Conservation (phyloP, 1,139 yeast species). For the Yamadazyma trypodendri region DNA sequence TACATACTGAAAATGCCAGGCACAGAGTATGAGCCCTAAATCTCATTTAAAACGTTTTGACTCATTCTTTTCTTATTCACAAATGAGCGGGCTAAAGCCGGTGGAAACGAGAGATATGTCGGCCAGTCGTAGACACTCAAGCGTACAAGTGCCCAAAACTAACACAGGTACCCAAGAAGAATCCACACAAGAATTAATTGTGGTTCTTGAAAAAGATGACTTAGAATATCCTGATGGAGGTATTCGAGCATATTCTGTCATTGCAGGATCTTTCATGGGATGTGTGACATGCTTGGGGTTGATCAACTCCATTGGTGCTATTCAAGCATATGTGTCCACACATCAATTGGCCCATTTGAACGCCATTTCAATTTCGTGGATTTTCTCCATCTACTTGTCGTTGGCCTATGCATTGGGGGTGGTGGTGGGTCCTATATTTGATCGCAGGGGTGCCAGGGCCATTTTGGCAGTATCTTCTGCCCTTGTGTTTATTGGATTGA, state of each 20-base stretch:
- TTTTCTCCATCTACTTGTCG: conserved; percentile 36
- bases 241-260: conserved; percentile 52
- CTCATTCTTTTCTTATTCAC: neutral
- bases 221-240: conserved; percentile 64
- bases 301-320: conserved; percentile 58
- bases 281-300: conserved; percentile 58
- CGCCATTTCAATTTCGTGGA: conserved; percentile 46
- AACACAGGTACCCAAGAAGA: neutral
- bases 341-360: conserved; percentile 48
- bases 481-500: conserved; percentile 31
- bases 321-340: conserved; percentile 56
- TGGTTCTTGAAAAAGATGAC: conserved; percentile 7
- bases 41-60: neutral
- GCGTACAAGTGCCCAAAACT: neutral
- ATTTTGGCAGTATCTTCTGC: conserved; percentile 27
- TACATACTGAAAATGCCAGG: too few relatives aligned
- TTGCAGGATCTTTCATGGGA: conserved; percentile 62
- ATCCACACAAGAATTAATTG: neutral
- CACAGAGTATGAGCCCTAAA: neutral
- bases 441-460: conserved; percentile 30
- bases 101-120: neutral
- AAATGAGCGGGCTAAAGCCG: neutral
- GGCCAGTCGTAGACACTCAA: neutral
- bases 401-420: conserved; percentile 33
- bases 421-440: conserved; percentile 39